Base-by-base conservation (phyloP, 2,329 filamentous ascomycete genomes). In the Calonectria hongkongensis region DNA sequence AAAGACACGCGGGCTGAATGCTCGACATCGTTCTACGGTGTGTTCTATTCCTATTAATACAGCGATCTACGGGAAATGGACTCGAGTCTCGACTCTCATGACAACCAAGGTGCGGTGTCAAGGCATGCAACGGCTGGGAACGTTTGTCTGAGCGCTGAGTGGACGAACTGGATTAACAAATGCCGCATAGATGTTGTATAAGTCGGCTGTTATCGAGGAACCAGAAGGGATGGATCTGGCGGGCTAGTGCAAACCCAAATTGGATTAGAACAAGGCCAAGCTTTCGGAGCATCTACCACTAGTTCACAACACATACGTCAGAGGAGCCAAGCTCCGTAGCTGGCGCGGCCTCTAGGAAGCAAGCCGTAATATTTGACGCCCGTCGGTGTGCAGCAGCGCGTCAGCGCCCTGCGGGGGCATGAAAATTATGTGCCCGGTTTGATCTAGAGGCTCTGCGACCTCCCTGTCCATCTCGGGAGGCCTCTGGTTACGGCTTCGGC, bases 181-280 rank as follows among this genome's bases (percentile, higher is more conserved):
- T 66, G n/a, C 63, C 63, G 63, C 63, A 66, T 66, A 66, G 63
- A 66, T 51, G 18, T 43, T 30, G 47, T 66, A 66, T 66, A 66
- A 66, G 63, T 66, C 63, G 63, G 63, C 33, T 36, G 63, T 66
- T 66, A 66, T 66, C 28, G 63, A 66, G 63, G 63, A 36, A 66
- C 63, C 51, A 51, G 27, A 33, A 25, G 5, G 18, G 21, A 27
- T 51, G 63, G 45, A 50, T 48, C 58, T 45, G 13, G 13, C n/a
- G 33, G 21, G 7, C 21, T 48, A 39, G 43, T 36, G 43, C 47
- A 27, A 33, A 50, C 63, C 63, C 43, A 48, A 66, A 66, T 39
- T 9, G 47, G 63, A 66, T 41, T 50, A 66, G 63, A 66, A 66
- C 27, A 66, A 50, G 15, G 63, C 63, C 63, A 66, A 66, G 63